phyloP scores from a whole-genome alignment of 2,329 filamentous ascomycete genomes.

The Penicillium decumbens region DNA sequence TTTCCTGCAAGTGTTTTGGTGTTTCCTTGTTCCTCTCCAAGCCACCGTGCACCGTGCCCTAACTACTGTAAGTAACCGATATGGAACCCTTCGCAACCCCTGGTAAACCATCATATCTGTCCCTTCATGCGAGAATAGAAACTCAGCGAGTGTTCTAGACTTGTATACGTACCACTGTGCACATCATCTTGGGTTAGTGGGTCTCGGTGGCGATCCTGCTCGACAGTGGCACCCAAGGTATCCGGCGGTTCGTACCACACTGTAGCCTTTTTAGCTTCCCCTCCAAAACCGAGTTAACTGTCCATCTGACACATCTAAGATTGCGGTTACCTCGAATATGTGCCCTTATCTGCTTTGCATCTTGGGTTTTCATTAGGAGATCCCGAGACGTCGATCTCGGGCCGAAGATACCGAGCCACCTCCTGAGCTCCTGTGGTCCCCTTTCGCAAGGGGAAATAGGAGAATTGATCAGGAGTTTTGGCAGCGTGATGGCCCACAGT shows the following conservation, averaged over 20 bases:
- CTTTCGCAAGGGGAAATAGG: neutral
- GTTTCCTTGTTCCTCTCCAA: neutral
- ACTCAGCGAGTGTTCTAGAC: conserved; percentile 1
- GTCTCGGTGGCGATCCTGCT: conserved; percentile 5
- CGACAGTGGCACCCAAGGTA: conserved; percentile 2
- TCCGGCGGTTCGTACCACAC: conserved; percentile 3
- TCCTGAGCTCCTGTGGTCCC: conserved; percentile 7
- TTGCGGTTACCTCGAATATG: neutral
- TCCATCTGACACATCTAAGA: neutral
- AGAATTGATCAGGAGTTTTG: neutral
- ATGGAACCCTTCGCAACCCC: neutral
- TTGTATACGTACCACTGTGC: neutral
- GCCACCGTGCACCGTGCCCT: neutral
- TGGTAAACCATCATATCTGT: neutral
- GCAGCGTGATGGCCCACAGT: conserved; percentile 11
- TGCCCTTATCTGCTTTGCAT: conserved; percentile 10
- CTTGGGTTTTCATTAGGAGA: neutral
- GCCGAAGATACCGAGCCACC: conserved; percentile 9
- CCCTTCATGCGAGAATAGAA: neutral
- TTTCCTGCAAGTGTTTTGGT: neutral
- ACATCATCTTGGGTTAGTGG: conserved; percentile 2
- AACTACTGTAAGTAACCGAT: too few species aligned
- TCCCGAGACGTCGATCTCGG: conserved; percentile 5
- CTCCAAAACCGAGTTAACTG: neutral
- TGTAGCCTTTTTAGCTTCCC: too few species aligned